Evolutionary conservation across 1,284 basidiomycete genomes (phyloP), one percentile per base, ranked within the genome.

Genomic region (Pseudozyma pruni): DNA sequence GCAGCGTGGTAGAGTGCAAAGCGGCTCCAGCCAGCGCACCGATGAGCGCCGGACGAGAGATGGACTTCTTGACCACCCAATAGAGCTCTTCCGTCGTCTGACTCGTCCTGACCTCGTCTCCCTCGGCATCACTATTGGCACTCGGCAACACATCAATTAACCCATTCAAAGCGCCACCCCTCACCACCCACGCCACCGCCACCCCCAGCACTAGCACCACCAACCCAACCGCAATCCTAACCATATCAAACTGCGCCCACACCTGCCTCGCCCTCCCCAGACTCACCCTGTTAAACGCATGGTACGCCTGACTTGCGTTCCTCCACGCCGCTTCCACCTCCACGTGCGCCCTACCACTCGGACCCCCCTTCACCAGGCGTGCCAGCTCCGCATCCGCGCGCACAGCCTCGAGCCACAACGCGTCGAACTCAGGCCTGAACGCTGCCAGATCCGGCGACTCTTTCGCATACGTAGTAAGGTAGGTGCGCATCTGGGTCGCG

Each of bases 211-310:
- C 75, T 20, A 87, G 83, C 29, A 86, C 77, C 14, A 72, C 44
- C 4, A 86, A 54, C 7, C 87, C 95, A 19, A 90, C 83, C 3
- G 83, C 82, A 85, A 98, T 98, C 11, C 92, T 85, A 0, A 86
- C 78, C 4, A 90, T 85, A 67, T 94, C 92, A 85, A 98, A 98
- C 77, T 92, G 91, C 0, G 96, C 95, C 96, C 96, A 99, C 48
- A 97, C 88, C 20, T 87, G 84, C 8, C 93, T 89, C 72, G 94
- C 94, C 3, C 87, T 86, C 1, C 85, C 84, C 32, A 96, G 86
- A 3, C 91, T 89, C 11, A 86, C 82, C 29, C 89, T 86, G 22
- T 87, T 88, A 76, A 90, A 93, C 22, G 84, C 83, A 51, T 63
- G 62, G 48, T 80, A 78, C 31, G 78, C 72, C 25, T 52, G 44